Percentiles rank a stretch among this genome's conserved stretches.
phyloP scores from a whole-genome alignment of 148 eudicot genomes.

The Diospyros kaki region DNA sequence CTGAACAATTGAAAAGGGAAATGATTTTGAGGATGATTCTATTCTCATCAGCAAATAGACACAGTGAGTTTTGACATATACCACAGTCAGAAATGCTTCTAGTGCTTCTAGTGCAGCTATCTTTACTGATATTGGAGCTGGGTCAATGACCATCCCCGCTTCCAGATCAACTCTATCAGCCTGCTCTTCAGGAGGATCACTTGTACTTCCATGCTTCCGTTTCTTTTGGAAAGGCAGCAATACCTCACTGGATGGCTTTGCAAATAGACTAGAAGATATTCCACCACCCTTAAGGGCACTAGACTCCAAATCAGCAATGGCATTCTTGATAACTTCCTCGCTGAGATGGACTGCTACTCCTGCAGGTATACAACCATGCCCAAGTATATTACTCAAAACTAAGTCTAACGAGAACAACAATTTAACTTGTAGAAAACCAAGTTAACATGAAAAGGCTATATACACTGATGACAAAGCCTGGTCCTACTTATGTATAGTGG shows the following conservation, averaged over 20 bases:
- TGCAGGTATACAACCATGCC: constrained; percentile 26
- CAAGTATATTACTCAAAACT: constrained; percentile 4
- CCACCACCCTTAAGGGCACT: constrained; percentile 23
- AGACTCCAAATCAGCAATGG: constrained; percentile 47
- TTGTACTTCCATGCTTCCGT: constrained; percentile 53
- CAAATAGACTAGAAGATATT: constrained; percentile 19
- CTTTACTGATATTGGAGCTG: constrained; percentile 45
- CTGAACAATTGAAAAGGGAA: not conserved
- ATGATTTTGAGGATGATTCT: not conserved
- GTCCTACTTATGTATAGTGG: not conserved
- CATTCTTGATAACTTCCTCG: constrained; percentile 48
- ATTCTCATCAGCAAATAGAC: not conserved
- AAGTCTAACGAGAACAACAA: not conserved
- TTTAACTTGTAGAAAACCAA: not conserved
- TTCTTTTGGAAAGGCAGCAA: constrained; percentile 40
- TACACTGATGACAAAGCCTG: not conserved
- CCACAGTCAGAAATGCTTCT: constrained; percentile 82
- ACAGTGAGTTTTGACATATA: constrained; percentile 25
- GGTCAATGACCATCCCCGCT: constrained; percentile 29
- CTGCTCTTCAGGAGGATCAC: constrained; percentile 27
- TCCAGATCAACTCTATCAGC: constrained; percentile 32
- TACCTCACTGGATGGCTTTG: constrained; percentile 29
- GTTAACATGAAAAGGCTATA: not conserved
- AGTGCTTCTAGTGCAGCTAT: constrained; percentile 72
- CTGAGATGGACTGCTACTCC: constrained; percentile 58